phyloP scores from a whole-genome alignment of 1,139 yeast genomes.

The Yamadazyma epiphylla region DNA sequence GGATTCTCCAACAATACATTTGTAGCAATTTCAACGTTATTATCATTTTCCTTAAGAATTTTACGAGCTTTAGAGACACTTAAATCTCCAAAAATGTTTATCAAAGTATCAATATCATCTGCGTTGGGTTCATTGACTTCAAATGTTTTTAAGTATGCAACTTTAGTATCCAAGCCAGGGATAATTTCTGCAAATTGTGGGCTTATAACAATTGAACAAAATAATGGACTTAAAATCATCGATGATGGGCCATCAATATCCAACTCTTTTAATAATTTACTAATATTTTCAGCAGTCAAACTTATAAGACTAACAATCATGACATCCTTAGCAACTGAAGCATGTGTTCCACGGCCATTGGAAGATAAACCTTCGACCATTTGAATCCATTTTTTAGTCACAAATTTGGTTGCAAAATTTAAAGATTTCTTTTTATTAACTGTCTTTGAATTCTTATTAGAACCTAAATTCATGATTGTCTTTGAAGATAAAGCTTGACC shows the following conservation, averaged over 20 bases:
- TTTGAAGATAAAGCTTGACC: slow-evolving; percentile 30
- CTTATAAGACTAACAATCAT: slow-evolving; percentile 52
- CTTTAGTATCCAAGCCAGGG: slow-evolving; percentile 47
- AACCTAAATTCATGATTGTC: slow-evolving; percentile 8
- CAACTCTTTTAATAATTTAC: slow-evolving; percentile 39
- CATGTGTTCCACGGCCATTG: slow-evolving; percentile 52
- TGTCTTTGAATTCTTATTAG: slow-evolving; percentile 9
- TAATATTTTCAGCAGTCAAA: slow-evolving; percentile 41
- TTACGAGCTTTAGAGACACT: slow-evolving; percentile 40
- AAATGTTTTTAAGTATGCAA: slow-evolving; percentile 35
- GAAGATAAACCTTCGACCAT: slow-evolving; percentile 52
- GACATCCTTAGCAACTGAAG: slow-evolving; percentile 41
- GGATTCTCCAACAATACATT: slow-evolving; percentile 62
- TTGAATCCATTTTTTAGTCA: slow-evolving; percentile 54
- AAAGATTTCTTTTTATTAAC: slow-evolving; percentile 17
- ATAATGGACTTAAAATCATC: slow-evolving; percentile 47
- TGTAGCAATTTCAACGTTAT: slow-evolving; percentile 59
- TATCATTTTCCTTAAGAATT: slow-evolving; percentile 45
- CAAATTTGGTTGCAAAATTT: slow-evolving; percentile 52
- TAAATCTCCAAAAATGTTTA: slow-evolving; percentile 60
- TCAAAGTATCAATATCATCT: slow-evolving; percentile 39
- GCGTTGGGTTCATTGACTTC: slow-evolving; percentile 15
- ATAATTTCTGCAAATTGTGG: slow-evolving; percentile 37
- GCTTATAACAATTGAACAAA: slow-evolving; percentile 50
- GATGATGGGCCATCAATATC: slow-evolving; percentile 40